phyloP scores from a whole-genome alignment of 2,329 filamentous ascomycete species.

The Penicillium sp. region DNA sequence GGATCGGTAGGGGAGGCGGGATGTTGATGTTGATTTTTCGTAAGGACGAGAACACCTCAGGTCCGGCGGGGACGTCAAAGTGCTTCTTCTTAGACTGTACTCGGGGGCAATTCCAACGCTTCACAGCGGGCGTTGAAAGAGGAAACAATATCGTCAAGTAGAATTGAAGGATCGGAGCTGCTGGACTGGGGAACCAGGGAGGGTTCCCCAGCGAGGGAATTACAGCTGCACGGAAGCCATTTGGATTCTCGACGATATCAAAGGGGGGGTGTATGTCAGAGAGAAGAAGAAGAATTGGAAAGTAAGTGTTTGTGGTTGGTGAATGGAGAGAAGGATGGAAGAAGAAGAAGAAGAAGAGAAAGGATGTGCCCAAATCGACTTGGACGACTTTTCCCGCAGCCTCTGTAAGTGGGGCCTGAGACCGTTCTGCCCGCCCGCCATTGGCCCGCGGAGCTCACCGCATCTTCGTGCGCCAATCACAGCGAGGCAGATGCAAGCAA shows the following conservation, averaged over 20 bases:
- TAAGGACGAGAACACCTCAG: conserved; percentile 41
- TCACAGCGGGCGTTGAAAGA: conserved; percentile 50
- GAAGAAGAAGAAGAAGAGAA: conserved; percentile 27
- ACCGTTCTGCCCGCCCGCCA: conserved; percentile 17
- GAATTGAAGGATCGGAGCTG: conserved; percentile 74
- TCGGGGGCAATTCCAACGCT: conserved; percentile 66
- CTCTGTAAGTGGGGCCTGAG: conserved; percentile 26
- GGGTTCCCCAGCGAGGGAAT: conserved; percentile 78
- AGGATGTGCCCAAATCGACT: too few species aligned
- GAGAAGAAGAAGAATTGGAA: conserved; percentile 16
- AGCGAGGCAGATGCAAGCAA: conserved; percentile 7
- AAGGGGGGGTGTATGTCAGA: conserved; percentile 18
- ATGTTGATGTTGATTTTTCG: conserved; percentile 16
- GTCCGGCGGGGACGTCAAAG: conserved; percentile 40
- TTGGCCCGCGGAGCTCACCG: conserved; percentile 39
- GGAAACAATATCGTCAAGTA: conserved; percentile 59
- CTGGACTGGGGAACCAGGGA: conserved; percentile 74
- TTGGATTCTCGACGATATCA: conserved; percentile 74
- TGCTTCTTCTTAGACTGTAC: conserved; percentile 45
- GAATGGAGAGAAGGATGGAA: conserved; percentile 23
- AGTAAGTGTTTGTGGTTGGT: conserved; percentile 2
- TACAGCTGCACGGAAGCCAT: conserved; percentile 87
- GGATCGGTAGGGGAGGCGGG: conserved; percentile 17
- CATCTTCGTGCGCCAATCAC: conserved; percentile 31
- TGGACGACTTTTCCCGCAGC: conserved; percentile 33